phyloP scores from a whole-genome alignment of 2,329 filamentous ascomycete genomes.

The Diaporthe vexans region DNA sequence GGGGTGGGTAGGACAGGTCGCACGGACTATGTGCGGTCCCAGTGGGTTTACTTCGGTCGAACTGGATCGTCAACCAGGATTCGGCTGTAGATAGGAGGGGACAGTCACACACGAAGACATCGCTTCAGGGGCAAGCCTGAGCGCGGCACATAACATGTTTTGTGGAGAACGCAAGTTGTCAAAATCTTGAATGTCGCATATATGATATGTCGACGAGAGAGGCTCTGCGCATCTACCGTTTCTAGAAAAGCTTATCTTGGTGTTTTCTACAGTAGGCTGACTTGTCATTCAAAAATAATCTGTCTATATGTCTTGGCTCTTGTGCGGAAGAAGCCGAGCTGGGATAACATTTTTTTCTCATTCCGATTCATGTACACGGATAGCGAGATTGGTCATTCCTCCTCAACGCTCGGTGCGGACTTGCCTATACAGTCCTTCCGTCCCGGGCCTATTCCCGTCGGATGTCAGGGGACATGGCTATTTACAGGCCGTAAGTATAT shows the following conservation, averaged over 20 bases:
- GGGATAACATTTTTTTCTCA: background rate
- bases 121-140: too few relatives aligned
- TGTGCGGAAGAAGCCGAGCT: constrained; percentile 20
- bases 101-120: background rate
- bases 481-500: background rate
- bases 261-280: background rate
- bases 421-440: background rate
- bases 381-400: constrained; percentile 10
- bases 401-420: background rate
- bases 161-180: background rate
- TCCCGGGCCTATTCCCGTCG: background rate
- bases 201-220: background rate
- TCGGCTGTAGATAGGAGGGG: background rate
- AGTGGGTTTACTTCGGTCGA: background rate
- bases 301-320: background rate
- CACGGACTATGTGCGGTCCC: constrained; percentile 7
- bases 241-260: constrained; percentile 19
- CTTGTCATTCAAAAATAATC: background rate
- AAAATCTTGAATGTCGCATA: background rate
- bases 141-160: background rate
- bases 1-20: background rate
- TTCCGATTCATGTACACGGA: constrained; percentile 13
- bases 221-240: background rate
- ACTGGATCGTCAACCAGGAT: constrained; percentile 1
- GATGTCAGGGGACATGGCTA: background rate